Conservation (phyloP, 176 grass and related monocot species). For the Ensete glaucum region DNA sequence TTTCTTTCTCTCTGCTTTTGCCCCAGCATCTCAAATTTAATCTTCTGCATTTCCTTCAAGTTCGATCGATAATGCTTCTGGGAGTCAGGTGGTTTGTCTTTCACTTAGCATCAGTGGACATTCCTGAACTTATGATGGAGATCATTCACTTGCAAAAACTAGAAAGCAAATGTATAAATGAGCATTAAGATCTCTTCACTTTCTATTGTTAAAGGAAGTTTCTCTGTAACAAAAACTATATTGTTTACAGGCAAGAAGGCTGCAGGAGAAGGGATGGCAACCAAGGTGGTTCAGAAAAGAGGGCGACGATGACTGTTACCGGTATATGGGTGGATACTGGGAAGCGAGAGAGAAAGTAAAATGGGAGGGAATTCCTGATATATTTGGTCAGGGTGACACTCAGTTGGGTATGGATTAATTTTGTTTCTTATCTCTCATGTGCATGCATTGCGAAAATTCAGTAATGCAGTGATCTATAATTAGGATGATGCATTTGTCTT, state of each 20-base stretch:
- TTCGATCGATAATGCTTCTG: neutral
- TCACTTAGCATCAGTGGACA: too few relatives aligned
- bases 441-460: neutral
- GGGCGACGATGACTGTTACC: conserved; percentile 52
- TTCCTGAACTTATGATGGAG: too few relatives aligned
- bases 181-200: neutral
- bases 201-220: conserved; percentile 7
- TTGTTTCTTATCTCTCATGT: neutral
- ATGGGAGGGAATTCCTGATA: conserved; percentile 61
- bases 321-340: conserved; percentile 85
- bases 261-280: conserved; percentile 91
- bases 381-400: conserved; percentile 52
- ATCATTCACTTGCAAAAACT: too few relatives aligned
- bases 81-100: neutral
- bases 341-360: conserved; percentile 57
- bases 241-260: conserved; percentile 53
- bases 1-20: neutral
- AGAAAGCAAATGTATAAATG: neutral
- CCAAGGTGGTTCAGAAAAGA: conserved; percentile 90
- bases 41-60: conserved; percentile 12
- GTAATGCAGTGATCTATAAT: neutral
- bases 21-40: neutral
- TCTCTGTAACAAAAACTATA: neutral
- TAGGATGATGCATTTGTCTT: neutral
- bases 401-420: conserved; percentile 21